phyloP scores from a whole-genome alignment of 2,329 filamentous ascomycete species.

The Talaromyces islandicus region DNA sequence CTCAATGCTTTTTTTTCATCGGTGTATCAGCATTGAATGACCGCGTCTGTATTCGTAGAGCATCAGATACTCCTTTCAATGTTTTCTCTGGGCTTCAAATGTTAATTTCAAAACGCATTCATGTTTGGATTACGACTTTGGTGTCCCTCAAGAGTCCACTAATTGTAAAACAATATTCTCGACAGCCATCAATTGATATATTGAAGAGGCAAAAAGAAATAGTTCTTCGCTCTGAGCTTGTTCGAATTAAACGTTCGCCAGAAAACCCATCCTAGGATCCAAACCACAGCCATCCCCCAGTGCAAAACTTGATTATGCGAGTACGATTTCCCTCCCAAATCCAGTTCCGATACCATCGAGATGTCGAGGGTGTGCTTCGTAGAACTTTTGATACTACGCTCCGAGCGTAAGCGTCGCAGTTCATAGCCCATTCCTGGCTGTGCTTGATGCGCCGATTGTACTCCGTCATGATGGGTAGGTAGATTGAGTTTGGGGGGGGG shows the following conservation, averaged over 20 bases:
- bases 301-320: conserved; percentile 36
- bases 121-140: no score
- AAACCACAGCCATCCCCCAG: conserved; percentile 42
- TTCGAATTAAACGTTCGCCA: conserved; percentile 48
- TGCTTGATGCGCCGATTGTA: conserved; percentile 49
- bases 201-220: no score
- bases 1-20: no score
- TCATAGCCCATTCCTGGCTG: conserved; percentile 49
- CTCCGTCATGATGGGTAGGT: conserved; percentile 46
- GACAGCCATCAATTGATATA: no score
- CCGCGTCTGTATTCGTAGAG: no score
- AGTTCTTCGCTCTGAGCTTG: conserved; percentile 26
- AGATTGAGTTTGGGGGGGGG: conserved; percentile 48
- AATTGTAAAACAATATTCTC: no score
- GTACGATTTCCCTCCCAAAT: conserved; percentile 47
- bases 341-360: conserved; percentile 38
- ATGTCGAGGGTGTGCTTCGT: conserved; percentile 34
- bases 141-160: no score
- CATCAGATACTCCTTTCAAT: no score
- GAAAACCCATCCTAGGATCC: conserved; percentile 39
- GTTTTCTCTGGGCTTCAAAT: no score
- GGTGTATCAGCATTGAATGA: no score
- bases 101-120: no score
- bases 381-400: conserved; percentile 51
- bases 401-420: conserved; percentile 48